These are phyloP conservation scores for Neohortaea acidophila DNA, from an alignment of 495 filamentous ascomycete genomes.

Conservation along the genomic window DNA sequence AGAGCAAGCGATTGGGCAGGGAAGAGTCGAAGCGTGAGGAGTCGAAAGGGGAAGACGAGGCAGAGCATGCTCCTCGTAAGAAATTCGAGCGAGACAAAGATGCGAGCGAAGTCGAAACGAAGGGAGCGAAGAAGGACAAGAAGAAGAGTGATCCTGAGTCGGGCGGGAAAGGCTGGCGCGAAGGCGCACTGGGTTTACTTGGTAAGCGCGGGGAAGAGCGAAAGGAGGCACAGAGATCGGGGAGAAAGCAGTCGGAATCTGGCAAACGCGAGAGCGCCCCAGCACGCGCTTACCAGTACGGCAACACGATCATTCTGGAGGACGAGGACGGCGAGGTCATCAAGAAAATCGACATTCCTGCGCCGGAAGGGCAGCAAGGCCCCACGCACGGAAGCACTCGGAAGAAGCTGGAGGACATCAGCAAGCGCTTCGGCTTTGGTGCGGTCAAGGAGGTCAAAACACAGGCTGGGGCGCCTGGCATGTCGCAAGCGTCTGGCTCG, in stretches of 20 bases:
- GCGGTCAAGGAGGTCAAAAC: constrained; percentile 11
- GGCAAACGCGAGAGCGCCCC: constrained; percentile 32
- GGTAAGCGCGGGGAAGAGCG: constrained; percentile 21
- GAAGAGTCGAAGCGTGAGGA: constrained; percentile 6
- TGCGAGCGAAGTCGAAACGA: too few species aligned
- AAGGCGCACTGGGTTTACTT: constrained; percentile 26
- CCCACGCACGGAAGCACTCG: constrained; percentile 26
- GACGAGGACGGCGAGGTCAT: constrained; percentile 95
- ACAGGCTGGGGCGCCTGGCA: constrained; percentile 14
- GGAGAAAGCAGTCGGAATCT: constrained; percentile 9
- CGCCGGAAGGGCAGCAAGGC: constrained; percentile 20
- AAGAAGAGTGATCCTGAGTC: constrained; percentile 3
- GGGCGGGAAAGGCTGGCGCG: constrained; percentile 12
- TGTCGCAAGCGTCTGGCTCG: constrained; percentile 4
- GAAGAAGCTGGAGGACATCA: constrained; percentile 41
- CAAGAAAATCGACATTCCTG: constrained; percentile 83
- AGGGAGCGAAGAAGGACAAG: constrained; percentile 7
- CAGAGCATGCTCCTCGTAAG: neutral
- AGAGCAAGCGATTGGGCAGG: constrained; percentile 6
- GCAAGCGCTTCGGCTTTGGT: constrained; percentile 42
- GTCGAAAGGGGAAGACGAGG: neutral
- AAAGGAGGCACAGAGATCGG: constrained; percentile 7
- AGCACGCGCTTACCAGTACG: constrained; percentile 87
- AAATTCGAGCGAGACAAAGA: too few species aligned
- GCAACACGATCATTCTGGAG: constrained; percentile 94